phyloP scores from a whole-genome alignment of 1,284 basidiomycete genomes.

The Sporisorium graminicola region DNA sequence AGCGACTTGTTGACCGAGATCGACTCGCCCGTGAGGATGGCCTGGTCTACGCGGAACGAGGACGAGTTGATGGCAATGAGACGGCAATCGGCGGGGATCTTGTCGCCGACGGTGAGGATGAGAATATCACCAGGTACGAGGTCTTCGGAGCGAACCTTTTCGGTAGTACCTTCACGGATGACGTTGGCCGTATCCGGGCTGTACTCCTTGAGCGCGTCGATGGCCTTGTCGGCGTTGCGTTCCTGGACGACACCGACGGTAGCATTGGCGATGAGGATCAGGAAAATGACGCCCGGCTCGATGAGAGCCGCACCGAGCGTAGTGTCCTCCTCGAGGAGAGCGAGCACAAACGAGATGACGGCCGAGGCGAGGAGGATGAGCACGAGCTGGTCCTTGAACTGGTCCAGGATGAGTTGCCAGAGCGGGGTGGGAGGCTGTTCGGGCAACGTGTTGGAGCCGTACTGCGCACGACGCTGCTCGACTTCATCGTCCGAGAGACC shows the following conservation, averaged over 20 bases:
- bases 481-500: slow-evolving; percentile 64
- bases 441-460: slow-evolving; percentile 74
- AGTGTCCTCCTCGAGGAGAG: slow-evolving; percentile 63
- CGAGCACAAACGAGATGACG: slow-evolving; percentile 67
- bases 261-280: slow-evolving; percentile 68
- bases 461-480: slow-evolving; percentile 38
- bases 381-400: slow-evolving; percentile 77
- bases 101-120: slow-evolving; percentile 66
- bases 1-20: slow-evolving; percentile 64
- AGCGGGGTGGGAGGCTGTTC: slow-evolving; percentile 90
- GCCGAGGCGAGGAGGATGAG: slow-evolving; percentile 67
- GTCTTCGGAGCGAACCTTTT: slow-evolving; percentile 55
- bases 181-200: slow-evolving; percentile 64
- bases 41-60: slow-evolving; percentile 67
- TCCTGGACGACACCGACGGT: slow-evolving; percentile 69
- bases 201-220: slow-evolving; percentile 68
- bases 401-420: slow-evolving; percentile 92
- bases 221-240: slow-evolving; percentile 68
- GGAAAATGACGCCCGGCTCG: slow-evolving; percentile 68
- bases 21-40: slow-evolving; percentile 68
- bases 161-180: slow-evolving; percentile 55
- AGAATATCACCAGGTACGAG: slow-evolving; percentile 68
- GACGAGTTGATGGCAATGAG: slow-evolving; percentile 64
- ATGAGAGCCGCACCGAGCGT: slow-evolving; percentile 66
- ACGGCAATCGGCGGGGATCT: slow-evolving; percentile 67